Conservation (phyloP, 2,329 filamentous ascomycete species). For the Fusarium redolens region DNA sequence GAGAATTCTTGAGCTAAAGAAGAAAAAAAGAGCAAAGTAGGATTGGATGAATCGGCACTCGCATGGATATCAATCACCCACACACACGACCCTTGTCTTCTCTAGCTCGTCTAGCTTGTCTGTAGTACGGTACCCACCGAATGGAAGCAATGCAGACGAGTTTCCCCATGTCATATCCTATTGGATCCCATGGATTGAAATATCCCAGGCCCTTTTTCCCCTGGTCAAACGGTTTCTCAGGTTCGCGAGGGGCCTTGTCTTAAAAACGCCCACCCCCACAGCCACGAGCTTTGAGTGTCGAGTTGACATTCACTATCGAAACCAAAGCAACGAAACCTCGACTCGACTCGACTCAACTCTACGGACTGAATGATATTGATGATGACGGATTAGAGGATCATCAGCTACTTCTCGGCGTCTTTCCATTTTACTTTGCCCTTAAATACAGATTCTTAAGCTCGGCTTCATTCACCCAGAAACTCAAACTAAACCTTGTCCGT, state of each 20-base stretch:
- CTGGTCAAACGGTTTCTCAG: conserved; percentile 36
- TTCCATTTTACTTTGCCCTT: background rate
- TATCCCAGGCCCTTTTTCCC: conserved; percentile 19
- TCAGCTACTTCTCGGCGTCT: background rate
- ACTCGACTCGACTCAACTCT: background rate
- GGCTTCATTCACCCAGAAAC: conserved; percentile 12
- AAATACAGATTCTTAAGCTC: conserved; percentile 18
- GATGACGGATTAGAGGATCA: conserved; percentile 1
- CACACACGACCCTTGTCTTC: conserved; percentile 2
- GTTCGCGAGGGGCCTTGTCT: conserved; percentile 34
- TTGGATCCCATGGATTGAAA: conserved; percentile 27
- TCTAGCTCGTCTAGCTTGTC: conserved; percentile 4
- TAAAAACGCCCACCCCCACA: conserved; percentile 39
- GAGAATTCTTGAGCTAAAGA: background rate
- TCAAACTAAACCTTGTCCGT: conserved; percentile 42
- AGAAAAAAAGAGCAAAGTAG: background rate
- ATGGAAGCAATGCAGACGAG: conserved; percentile 36
- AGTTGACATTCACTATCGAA: conserved; percentile 10
- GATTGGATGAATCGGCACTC: conserved; percentile 13
- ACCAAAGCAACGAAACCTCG: conserved; percentile 9
- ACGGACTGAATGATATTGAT: conserved; percentile 2
- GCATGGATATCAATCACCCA: conserved; percentile 21
- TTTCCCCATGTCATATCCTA: conserved; percentile 23
- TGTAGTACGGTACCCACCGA: conserved; percentile 16
- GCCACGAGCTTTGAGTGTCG: conserved; percentile 8